Base-by-base conservation (phyloP, 768 basidiomycete species). In the Tricholoma flavovirens region DNA sequence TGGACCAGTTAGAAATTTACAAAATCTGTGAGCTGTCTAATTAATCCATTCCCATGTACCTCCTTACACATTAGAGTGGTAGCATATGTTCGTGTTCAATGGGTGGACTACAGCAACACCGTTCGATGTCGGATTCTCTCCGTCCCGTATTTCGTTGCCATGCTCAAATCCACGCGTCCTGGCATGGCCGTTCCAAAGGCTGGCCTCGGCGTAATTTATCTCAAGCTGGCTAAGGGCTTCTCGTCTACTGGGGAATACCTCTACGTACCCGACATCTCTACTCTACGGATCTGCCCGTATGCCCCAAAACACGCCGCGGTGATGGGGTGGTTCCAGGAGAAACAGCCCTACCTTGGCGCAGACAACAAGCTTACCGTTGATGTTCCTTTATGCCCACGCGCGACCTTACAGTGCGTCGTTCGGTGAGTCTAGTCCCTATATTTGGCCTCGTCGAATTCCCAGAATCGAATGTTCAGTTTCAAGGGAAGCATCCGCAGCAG, bases 301-400 rank as follows among this genome's bases (percentile, higher is more conserved):
- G 81, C 82, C 0, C 78, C 81, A 0, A 78, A 80, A 0, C 83
- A 88, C 61, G 83, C 78, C 3, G 79, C 71, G 49, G 72, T 90
- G 15, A 74, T 87, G 70, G 89, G 89, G 7, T 83, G 78, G 74
- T 87, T 88, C 66, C 74, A 88, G 62, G 80, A 86, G 62, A 84
- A 83, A 59, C 60, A 60, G 0, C 75, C 81, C 0, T 58, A 73
- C 35, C 63, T 64, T 2, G 70, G 69, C 7, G 57, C 66, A 1
- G 67, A 60, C 3, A 73, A 72, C 2, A 59, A 56, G 19, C 66
- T 62, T 0, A 69, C 77, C 0, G 56, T 81, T 21, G 67, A 76
- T 10, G 76, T 80, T 0, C 72, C 77, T 14, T 55, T 78, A 5
- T 90, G 88, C 56, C 84, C 88, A 0, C 78, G 88, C 33, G 75